Conservation (phyloP, 257 asterid species). For the Solanum chmielewskii region DNA sequence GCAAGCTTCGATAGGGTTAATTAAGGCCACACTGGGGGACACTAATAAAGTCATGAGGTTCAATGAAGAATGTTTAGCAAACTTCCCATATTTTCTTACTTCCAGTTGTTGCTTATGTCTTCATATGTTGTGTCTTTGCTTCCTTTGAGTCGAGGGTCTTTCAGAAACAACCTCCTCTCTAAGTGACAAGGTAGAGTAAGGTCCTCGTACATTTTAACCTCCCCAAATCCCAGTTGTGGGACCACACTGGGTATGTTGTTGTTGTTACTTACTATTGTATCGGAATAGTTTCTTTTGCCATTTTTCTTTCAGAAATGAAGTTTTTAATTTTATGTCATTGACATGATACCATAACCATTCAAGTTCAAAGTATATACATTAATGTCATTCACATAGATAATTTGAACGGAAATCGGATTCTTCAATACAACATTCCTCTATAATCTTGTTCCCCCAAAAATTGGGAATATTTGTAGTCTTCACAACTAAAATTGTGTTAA, state of each 20-base stretch:
- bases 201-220: background rate
- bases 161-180: background rate
- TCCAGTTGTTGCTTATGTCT: background rate
- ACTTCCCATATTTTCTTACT: background rate
- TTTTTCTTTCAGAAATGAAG: background rate
- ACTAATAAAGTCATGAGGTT: background rate
- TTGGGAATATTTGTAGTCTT: background rate
- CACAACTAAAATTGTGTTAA: background rate
- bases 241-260: background rate
- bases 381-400: background rate
- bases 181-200: background rate
- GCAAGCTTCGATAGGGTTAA: background rate
- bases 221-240: background rate
- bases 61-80: background rate
- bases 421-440: background rate
- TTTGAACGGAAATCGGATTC: background rate
- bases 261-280: background rate
- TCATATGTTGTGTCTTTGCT: background rate
- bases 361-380: background rate
- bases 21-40: background rate
- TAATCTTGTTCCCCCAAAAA: background rate
- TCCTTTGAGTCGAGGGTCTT: background rate
- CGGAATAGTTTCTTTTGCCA: background rate
- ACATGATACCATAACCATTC: background rate
- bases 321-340: background rate